Evolutionary conservation across 2,329 filamentous ascomycete genomes (phyloP), one percentile per base, ranked within the genome.

Genomic region (Aspergillus unguis): DNA sequence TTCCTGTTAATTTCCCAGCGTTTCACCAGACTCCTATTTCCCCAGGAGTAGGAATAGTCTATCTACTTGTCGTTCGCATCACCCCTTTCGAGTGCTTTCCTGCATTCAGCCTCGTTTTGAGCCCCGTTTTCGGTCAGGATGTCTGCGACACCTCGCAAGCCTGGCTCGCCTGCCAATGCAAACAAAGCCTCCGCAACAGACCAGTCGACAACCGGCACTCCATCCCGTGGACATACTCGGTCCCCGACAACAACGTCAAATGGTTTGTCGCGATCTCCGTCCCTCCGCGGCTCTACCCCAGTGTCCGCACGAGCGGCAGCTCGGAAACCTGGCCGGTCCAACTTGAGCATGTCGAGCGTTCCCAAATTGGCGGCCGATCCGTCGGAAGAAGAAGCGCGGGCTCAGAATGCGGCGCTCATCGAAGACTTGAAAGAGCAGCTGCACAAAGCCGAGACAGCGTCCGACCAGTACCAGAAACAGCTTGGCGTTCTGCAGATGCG

Each of bases 371-470:
- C 71, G 38, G 74, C 79, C 46, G 79, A 81, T 55, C 77, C 77
- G 32, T 71, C 71, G 44, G 85, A 89, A 51, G 81, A 90, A 58
- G 87, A 92, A 47, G 85, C 85, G 57, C 85, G 88, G 61, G 90
- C 89, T 17, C 90, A 94, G 71, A 86, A 87, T 57, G 79, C 90
- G 38, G 86, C 88, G 11, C 77, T 88, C 52, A 80, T 96, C 53
- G 89, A 95, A 58, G 91, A 96, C 59, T 77, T 96, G 54, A 91
- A 90, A 73, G 85, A 90, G 59, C 85, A 90, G 52, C 78, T 96
- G 46, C 83, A 88, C 64, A 89, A 87, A 71, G 88, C 91, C 25
- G 92, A 96, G 73, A 81, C 78, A 45, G 78, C 83, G 36, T 87
- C 87, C 0, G 89, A 94, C 62, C 85, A 91, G 64, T 87, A 85